Conservation (phyloP, 371 early-diverging fungal species). For the Synchytrium microbalum region DNA sequence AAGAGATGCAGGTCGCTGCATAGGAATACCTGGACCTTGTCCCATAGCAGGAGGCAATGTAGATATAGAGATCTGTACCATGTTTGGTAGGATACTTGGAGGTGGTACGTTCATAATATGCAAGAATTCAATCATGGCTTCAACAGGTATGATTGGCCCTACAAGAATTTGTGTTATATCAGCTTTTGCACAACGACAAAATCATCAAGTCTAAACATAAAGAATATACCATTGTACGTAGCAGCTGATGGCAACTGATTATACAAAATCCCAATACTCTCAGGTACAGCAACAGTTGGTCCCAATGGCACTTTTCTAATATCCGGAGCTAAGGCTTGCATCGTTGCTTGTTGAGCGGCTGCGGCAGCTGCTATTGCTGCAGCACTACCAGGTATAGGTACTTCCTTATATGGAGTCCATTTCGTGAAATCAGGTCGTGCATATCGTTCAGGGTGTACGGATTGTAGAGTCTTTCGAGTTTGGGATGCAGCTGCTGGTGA, state of each 20-base stretch:
- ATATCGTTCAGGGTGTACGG: slow-evolving; percentile 64
- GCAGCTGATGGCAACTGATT: slow-evolving; percentile 16
- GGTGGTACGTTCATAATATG: neutral
- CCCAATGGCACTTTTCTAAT: slow-evolving; percentile 13
- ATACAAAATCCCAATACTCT: slow-evolving; percentile 50
- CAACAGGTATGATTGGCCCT: slow-evolving; percentile 19
- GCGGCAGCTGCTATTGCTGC: slow-evolving; percentile 1
- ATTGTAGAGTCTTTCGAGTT: slow-evolving; percentile 45
- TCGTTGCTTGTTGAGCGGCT: slow-evolving; percentile 10
- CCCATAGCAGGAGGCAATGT: no score
- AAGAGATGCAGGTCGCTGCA: neutral
- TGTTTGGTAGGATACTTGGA: neutral
- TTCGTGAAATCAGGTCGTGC: slow-evolving; percentile 71
- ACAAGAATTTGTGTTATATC: neutral
- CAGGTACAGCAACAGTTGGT: slow-evolving; percentile 41
- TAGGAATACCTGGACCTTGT: no score
- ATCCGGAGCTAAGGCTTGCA: slow-evolving; percentile 11
- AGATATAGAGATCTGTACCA: neutral
- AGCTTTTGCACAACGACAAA: neutral
- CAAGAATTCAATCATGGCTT: slow-evolving; percentile 17
- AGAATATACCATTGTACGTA: slow-evolving; percentile 18
- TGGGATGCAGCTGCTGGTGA: slow-evolving; percentile 11
- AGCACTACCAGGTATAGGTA: slow-evolving; percentile 11
- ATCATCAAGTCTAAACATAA: neutral
- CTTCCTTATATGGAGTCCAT: slow-evolving; percentile 62